Conservation (phyloP, 768 basidiomycete genomes). For the Tephrocybe sp. region DNA sequence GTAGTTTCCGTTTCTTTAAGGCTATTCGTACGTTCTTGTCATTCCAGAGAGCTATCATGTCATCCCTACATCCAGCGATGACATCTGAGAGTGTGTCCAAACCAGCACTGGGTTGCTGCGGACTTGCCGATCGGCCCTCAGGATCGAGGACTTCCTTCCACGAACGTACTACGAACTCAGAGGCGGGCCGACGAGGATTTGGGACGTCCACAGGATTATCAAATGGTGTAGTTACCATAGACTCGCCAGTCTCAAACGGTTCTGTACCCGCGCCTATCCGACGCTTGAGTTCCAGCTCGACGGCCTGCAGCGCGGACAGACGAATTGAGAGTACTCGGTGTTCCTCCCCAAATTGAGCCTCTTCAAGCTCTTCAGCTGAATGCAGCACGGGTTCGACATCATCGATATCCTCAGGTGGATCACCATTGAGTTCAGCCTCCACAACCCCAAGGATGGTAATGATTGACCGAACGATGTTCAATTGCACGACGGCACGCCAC, state of each 20-base stretch:
- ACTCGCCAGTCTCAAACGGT: conserved; percentile 26
- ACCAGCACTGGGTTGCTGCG: conserved; percentile 17
- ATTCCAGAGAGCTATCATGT: conserved; percentile 62
- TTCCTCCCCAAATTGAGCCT: conserved; percentile 44
- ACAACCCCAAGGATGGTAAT: conserved; percentile 63
- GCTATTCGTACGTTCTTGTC: conserved; percentile 51
- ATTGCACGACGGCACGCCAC: conserved; percentile 77
- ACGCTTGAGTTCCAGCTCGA: conserved; percentile 63
- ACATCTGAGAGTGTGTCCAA: conserved; percentile 44
- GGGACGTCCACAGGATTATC: conserved; percentile 28
- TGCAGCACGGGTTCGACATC: conserved; percentile 25
- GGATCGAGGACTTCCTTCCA: conserved; percentile 44
- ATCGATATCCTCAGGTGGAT: conserved; percentile 28
- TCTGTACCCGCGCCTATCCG: conserved; percentile 51
- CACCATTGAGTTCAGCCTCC: conserved; percentile 48
- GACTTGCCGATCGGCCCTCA: conserved; percentile 7
- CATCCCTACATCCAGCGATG: conserved; percentile 58
- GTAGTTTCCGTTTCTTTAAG: conserved; percentile 42
- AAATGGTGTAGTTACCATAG: conserved; percentile 47
- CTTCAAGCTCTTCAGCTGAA: conserved; percentile 11
- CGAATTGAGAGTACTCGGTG: conserved; percentile 56
- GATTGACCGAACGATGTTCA: conserved; percentile 75
- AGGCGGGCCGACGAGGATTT: conserved; percentile 23
- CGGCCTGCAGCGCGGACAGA: conserved; percentile 56
- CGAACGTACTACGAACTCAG: conserved; percentile 54